Evolutionary conservation across 768 basidiomycete species (phyloP), one percentile per base, ranked within the genome.

Genomic region (Gyrodon lividus): DNA sequence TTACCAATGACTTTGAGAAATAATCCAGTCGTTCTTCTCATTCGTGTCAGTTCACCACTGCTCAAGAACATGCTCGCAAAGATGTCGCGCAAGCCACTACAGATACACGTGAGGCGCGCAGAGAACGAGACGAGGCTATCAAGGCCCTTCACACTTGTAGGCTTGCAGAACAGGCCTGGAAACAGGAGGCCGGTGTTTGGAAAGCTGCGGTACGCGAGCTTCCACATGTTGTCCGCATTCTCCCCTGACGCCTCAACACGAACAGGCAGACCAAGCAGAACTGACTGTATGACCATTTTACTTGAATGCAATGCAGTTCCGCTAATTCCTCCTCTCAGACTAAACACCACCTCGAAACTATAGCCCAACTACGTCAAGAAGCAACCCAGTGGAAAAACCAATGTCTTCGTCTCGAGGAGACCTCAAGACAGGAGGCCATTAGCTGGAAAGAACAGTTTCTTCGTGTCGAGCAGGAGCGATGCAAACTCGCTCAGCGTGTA

Each of bases 361-460:
- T 87, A 46, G 63, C 74, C 2, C 82, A 82, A 48, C 73, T 89
- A 26, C 79, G 81, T 22, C 76, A 84, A 43, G 87, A 91, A 63
- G 73, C 80, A 0, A 71, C 68, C 0, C 86, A 89, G 47, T 88
- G 86, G 86, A 88, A 87, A 66, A 81, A 84, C 44, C 88, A 89
- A 59, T 73, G 75, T 43, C 61, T 71, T 19, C 74, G 77, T 24
- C 64, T 75, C 24, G 76, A 78, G 46, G 77, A 79, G 47, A 67
- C 74, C 1, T 73, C 76, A 9, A 69, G 74, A 42, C 70, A 69
- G 26, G 76, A 78, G 53, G 79, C 86, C 0, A 73, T 75, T 47
- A 85, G 85, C 58, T 90, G 88, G 88, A 89, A 89, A 65, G 87
- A 87, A 19, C 86, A 88, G 58, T 89, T 87, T 64, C 71, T 84